phyloP scores from a whole-genome alignment of 2,329 filamentous ascomycete genomes.

The Xylariaceae sp. region DNA sequence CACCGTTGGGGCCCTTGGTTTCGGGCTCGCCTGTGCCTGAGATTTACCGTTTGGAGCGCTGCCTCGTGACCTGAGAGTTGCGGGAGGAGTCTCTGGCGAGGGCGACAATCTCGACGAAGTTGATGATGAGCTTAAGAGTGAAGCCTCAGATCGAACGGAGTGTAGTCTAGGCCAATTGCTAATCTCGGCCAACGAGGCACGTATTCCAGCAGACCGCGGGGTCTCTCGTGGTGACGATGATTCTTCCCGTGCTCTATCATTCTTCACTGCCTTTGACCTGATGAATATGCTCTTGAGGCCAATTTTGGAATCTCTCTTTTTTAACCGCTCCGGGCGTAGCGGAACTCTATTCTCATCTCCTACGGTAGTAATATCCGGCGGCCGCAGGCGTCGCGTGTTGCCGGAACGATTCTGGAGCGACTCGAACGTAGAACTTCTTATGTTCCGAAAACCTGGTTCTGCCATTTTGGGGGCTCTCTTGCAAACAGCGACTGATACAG shows the following conservation, averaged over 20 bases:
- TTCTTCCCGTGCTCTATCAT: slow-evolving; percentile 32
- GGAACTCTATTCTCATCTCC: slow-evolving; percentile 45
- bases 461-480: slow-evolving; percentile 12
- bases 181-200: slow-evolving; percentile 51
- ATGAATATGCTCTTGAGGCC: slow-evolving; percentile 56
- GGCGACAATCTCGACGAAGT: slow-evolving; percentile 22
- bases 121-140: slow-evolving; percentile 33
- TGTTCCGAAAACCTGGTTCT: slow-evolving; percentile 10
- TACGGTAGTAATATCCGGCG: slow-evolving; percentile 41
- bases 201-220: slow-evolving; percentile 43
- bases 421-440: slow-evolving; percentile 35
- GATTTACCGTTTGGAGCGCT: slow-evolving; percentile 19
- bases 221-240: slow-evolving; percentile 35
- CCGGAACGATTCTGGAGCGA: slow-evolving; percentile 36
- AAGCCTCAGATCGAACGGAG: slow-evolving; percentile 31
- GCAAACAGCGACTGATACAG: background rate
- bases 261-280: slow-evolving; percentile 45
- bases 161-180: slow-evolving; percentile 42
- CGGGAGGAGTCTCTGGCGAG: slow-evolving; percentile 6
- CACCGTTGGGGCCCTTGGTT: slow-evolving; percentile 8
- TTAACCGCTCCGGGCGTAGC: slow-evolving; percentile 46
- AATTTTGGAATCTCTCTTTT: slow-evolving; percentile 54
- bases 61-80: slow-evolving; percentile 14
- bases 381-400: slow-evolving; percentile 42
- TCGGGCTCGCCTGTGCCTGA: slow-evolving; percentile 14